A percentile compares a stretch with the other conserved stretches of the same genome.
Conservation (phyloP, 2,329 filamentous ascomycete species). For the Ascochyta fabae region DNA sequence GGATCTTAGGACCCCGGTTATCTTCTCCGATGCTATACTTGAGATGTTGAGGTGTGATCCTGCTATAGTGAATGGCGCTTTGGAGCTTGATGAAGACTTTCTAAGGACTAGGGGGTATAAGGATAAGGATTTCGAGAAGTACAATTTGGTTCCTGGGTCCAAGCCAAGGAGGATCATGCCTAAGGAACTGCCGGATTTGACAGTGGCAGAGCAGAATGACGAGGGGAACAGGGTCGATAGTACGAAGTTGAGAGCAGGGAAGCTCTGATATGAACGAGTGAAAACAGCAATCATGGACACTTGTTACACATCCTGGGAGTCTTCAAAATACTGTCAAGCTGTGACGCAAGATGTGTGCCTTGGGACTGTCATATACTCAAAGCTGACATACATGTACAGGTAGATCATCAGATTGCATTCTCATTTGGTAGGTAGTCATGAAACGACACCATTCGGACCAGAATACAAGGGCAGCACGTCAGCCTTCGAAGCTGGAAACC, state of each 20-base stretch:
- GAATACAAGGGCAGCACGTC: too few species aligned
- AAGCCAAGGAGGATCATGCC: conserved; percentile 81
- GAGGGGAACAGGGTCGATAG: conserved; percentile 78
- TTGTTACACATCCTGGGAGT: neutral
- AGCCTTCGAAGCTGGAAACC: too few species aligned
- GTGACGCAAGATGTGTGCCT: too few species aligned
- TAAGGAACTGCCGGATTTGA: conserved; percentile 68
- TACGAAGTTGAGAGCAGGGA: conserved; percentile 38
- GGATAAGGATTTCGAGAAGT: conserved; percentile 74
- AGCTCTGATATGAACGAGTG: conserved; percentile 12
- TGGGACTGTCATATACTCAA: too few species aligned
- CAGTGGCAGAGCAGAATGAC: conserved; percentile 79
- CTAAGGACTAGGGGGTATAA: conserved; percentile 64
- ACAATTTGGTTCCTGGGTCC: conserved; percentile 70
- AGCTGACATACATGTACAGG: too few species aligned
- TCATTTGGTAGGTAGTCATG: too few species aligned
- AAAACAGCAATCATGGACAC: neutral
- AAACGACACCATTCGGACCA: too few species aligned
- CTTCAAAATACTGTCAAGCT: neutral
- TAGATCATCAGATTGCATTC: too few species aligned
- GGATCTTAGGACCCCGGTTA: conserved; percentile 70
- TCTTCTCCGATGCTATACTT: conserved; percentile 82
- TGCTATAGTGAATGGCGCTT: conserved; percentile 69
- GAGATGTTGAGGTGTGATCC: conserved; percentile 70
- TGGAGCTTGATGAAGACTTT: conserved; percentile 83